Evolutionary conservation across 805 yeast species (phyloP).

Genomic region (Vanderwaltozyma tropicalis): DNA sequence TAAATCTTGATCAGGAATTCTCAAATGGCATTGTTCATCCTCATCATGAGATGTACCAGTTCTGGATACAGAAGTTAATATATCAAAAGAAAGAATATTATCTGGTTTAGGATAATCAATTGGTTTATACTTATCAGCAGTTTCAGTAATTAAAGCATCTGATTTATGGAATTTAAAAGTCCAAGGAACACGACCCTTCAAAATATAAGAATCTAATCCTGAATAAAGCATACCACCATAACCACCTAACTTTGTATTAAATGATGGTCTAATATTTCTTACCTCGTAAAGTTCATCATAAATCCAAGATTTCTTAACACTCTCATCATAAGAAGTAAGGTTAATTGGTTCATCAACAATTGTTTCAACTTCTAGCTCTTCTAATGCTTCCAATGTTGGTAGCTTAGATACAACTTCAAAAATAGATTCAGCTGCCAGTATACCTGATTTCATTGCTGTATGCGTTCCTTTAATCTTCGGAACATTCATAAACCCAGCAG

Average conservation of each 20-base stretch:
- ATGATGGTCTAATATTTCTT: conserved; percentile 88
- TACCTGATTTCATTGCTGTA: conserved; percentile 93
- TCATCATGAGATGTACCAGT: conserved; percentile 96
- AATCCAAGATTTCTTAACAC: conserved; percentile 73
- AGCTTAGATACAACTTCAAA: conserved; percentile 42
- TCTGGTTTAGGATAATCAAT: conserved; percentile 95
- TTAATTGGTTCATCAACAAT: conserved; percentile 37
- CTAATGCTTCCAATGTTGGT: conserved; percentile 32
- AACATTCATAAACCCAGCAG: conserved; percentile 95
- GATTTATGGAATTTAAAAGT: conserved; percentile 61
- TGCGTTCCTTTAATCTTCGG: conserved; percentile 97
- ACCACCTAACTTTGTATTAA: conserved; percentile 62
- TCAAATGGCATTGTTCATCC: conserved; percentile 81
- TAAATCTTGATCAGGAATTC: conserved; percentile 53
- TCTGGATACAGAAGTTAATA: conserved; percentile 87
- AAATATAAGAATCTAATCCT: conserved; percentile 69
- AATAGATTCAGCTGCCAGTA: conserved; percentile 85
- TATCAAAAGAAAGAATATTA: conserved; percentile 82
- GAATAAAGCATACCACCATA: conserved; percentile 77
- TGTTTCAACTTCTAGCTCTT: conserved; percentile 31
- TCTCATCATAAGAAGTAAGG: conserved; percentile 49
- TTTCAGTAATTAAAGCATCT: conserved; percentile 62
- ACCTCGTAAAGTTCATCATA: conserved; percentile 72
- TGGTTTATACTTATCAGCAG: conserved; percentile 55
- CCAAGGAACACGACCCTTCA: conserved; percentile 80